Conservation (phyloP, 1,284 basidiomycete genomes). For the Singerocomus inundabilis region DNA sequence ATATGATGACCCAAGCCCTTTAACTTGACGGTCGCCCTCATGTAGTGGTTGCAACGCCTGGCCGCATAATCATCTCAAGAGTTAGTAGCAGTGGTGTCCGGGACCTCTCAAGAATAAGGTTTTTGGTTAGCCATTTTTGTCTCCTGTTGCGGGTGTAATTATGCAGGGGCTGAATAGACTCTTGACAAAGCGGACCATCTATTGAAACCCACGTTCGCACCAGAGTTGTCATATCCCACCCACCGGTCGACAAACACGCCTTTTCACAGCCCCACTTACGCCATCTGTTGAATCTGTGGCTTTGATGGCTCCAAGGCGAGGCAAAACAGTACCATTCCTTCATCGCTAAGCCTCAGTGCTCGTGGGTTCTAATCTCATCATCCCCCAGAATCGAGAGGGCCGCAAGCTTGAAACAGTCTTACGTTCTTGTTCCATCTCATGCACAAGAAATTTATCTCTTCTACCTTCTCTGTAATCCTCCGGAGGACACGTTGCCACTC, state of each 20-base stretch:
- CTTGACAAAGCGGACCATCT: conserved; percentile 97
- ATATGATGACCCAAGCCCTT: conserved; percentile 93
- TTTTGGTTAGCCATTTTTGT: conserved; percentile 58
- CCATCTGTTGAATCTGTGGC: conserved; percentile 83
- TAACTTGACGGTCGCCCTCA: conserved; percentile 88
- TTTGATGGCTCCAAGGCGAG: conserved; percentile 69
- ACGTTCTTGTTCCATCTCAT: conserved; percentile 93
- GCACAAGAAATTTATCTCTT: conserved; percentile 93
- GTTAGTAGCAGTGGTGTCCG: conserved; percentile 69
- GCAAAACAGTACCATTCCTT: conserved; percentile 86
- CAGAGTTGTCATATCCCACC: conserved; percentile 85
- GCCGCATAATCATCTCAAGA: conserved; percentile 88
- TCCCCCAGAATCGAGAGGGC: conserved; percentile 78
- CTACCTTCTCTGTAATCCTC: conserved; percentile 86
- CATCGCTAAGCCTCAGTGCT: conserved; percentile 60
- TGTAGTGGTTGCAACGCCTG: conserved; percentile 94
- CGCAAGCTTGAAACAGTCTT: conserved; percentile 81
- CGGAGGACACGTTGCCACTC: conserved; percentile 69
- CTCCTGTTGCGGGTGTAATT: background rate
- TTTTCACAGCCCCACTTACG: conserved; percentile 96
- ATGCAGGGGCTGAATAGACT: conserved; percentile 52
- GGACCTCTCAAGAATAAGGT: conserved; percentile 83
- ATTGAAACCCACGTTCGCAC: conserved; percentile 86
- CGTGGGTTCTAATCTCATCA: conserved; percentile 4
- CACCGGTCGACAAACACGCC: conserved; percentile 85